Conservation (phyloP, 2,329 filamentous ascomycete species). For the Phyllosticta citrichinensis region DNA sequence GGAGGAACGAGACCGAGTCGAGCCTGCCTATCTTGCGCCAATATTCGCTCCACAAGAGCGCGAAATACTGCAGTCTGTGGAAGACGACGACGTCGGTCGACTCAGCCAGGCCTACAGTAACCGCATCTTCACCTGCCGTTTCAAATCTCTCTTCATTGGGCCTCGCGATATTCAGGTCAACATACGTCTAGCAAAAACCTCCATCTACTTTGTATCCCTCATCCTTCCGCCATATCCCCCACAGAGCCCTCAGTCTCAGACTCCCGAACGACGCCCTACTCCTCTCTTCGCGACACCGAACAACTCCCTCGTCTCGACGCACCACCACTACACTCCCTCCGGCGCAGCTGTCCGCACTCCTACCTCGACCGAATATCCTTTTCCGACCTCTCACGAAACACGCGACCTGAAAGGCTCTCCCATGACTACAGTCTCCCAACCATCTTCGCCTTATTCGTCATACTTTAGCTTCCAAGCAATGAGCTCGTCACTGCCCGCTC, state of each 20-base stretch:
- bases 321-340: not conserved
- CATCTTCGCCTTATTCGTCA: constrained; percentile 1
- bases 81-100: constrained; percentile 34
- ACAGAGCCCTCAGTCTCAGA: not conserved
- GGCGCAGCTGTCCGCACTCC: not conserved
- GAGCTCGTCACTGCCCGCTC: not conserved
- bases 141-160: constrained; percentile 1
- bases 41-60: constrained; percentile 34
- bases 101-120: constrained; percentile 35
- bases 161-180: constrained; percentile 20
- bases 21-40: constrained; percentile 41
- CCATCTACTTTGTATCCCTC: constrained; percentile 27
- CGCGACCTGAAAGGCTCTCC: constrained; percentile 1
- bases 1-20: constrained; percentile 36
- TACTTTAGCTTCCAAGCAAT: constrained; percentile 4
- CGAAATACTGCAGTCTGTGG: constrained; percentile 32
- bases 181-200: constrained; percentile 26
- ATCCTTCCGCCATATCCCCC: constrained; percentile 12
- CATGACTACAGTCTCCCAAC: not conserved
- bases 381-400: not conserved
- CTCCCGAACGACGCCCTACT: not conserved
- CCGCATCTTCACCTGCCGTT: constrained; percentile 13
- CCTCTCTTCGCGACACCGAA: not conserved
- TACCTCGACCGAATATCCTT: not conserved
- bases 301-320: constrained; percentile 1